Percentiles rank a stretch among this genome's conserved stretches.
These are phyloP conservation scores for Fusarium metavorans DNA, from an alignment of 2,329 filamentous ascomycete genomes.

Conservation along the genomic window DNA sequence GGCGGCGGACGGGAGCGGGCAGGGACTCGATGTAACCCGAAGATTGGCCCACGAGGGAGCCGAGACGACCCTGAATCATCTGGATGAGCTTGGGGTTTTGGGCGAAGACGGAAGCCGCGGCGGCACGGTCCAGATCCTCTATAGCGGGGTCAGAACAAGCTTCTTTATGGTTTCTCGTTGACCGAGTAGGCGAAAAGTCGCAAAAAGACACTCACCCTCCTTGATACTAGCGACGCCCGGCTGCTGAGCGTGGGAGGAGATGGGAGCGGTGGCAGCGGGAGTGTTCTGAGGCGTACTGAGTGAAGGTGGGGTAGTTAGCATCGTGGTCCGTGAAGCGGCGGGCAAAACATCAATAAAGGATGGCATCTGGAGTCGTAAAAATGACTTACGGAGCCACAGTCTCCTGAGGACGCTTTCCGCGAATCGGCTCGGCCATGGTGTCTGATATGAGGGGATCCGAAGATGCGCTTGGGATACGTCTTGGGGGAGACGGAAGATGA, in stretches of 20 bases:
- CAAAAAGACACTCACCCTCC: conserved; percentile 77
- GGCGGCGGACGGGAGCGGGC: conserved; percentile 87
- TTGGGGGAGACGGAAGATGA: conserved; percentile 43
- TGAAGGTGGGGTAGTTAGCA: conserved; percentile 61
- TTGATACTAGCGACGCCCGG: conserved; percentile 95
- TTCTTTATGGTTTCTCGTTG: background rate
- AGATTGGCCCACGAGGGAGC: conserved; percentile 90
- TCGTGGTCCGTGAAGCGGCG: conserved; percentile 38
- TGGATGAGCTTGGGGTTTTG: conserved; percentile 94
- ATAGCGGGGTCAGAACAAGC: conserved; percentile 35
- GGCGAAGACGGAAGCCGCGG: conserved; percentile 92
- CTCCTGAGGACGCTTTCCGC: conserved; percentile 70
- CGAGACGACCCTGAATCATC: conserved; percentile 98
- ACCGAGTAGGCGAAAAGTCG: conserved; percentile 14
- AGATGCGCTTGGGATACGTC: conserved; percentile 46
- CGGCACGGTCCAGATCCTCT: conserved; percentile 92
- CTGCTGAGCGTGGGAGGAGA: conserved; percentile 97
- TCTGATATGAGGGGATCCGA: conserved; percentile 46
- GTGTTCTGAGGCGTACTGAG: conserved; percentile 97
- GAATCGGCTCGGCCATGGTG: conserved; percentile 73
- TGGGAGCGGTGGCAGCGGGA: conserved; percentile 92
- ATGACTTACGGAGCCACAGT: conserved; percentile 69
- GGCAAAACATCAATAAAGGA: conserved; percentile 35
- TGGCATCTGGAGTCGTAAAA: conserved; percentile 27
- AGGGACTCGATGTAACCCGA: conserved; percentile 99